Base-by-base conservation (phyloP, 1,284 basidiomycete species). In the Irpex sp. region DNA sequence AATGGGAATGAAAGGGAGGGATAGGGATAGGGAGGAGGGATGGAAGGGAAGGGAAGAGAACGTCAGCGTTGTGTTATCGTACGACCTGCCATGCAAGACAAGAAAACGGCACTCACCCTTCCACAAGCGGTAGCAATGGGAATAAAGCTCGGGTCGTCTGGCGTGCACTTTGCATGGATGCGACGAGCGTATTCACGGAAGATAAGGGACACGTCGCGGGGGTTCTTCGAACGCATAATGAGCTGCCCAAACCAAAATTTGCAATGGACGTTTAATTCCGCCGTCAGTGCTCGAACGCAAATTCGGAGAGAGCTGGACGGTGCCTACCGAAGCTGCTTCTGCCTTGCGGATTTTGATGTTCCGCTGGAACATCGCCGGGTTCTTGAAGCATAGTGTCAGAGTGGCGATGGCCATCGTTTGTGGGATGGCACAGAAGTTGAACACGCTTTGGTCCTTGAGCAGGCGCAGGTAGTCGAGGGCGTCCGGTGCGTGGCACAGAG, bases 261-360 rank as follows among this genome's bases (percentile, higher is more conserved):
- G 43, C 43, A 46, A 46, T 17, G 17, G 1, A 46, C 43, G 31
- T 33, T 33, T 33, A 33, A 33, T 33, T 33, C 31, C 31, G 31
- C 31, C 31, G 31, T 33, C 31, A 33, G 31, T 31, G 31, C 31
- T 33, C 39, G 39, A 46, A 46, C 39, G n/a, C 39, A 46, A 46
- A 13, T 46, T 11, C 39, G n/a, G n/a, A 46, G 5, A 15, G 2
- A 43, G 31, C 31, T 33, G 31, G 6, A 33, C 5, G 6, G 11
- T 46, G 43, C 49, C 9, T 26, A 95, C 94, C 69, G 80, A 73
- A 4, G 95, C 93, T 37, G 96, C 95, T 69, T 92, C 86, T 1
- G 94, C 94, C 74, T 96, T 97, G 62, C 97, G 86, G 70, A 99
- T 99, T 79, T 99, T 98, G 75, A 98, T 90, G 72, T 98, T 97